Evolutionary conservation across 1,284 basidiomycete species (phyloP), one percentile per base, ranked within the genome.

Genomic region (Uromyces viciae-fabae): DNA sequence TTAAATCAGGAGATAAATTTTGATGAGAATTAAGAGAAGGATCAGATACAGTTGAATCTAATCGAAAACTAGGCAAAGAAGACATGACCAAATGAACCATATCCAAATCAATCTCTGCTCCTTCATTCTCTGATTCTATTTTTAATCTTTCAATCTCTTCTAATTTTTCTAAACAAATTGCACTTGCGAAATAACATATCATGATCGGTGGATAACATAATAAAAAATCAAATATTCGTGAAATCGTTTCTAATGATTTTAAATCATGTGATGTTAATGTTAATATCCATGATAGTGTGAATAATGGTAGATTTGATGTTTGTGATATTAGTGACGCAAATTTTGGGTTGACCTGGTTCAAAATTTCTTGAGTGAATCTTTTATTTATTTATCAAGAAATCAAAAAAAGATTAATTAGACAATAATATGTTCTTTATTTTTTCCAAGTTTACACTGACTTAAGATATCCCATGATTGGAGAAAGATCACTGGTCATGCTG

Each of bases 221-320:
- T 0, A 85, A 76, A 28, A 85, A 85, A 73, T 85, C 85, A 42
- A 85, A 85, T 0, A 85, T 62, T 8, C 85, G 82, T 0, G 83
- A 81, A 43, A 84, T 75, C 31, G 84, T 77, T 2, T 82, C 76
- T 3, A 78, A 40, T 3, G 66, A 71, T 22, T 31, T 56, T 56
- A 85, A 75, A 75, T 85, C 85, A 81, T 85, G 85, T 14, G 82
- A 81, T 78, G 85, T 82, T n/a, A 85, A 73, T 0, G 84, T 85
- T 15, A 85, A 78, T 5, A 84, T 84, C 85, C 85, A 85, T 0
- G 84, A 85, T 0, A 85, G 78, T 2, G 85, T 83, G 72, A 85
- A 85, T 64, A 84, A 83, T 1, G 85, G 85, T 58, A 85, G 81
- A 78, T 83, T 76, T n/a, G 31, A 60, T 7, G 38, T 25, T 62